Evolutionary conservation across 1,139 yeast genomes (phyloP).

Genomic region (Candida sanyaensis): DNA sequence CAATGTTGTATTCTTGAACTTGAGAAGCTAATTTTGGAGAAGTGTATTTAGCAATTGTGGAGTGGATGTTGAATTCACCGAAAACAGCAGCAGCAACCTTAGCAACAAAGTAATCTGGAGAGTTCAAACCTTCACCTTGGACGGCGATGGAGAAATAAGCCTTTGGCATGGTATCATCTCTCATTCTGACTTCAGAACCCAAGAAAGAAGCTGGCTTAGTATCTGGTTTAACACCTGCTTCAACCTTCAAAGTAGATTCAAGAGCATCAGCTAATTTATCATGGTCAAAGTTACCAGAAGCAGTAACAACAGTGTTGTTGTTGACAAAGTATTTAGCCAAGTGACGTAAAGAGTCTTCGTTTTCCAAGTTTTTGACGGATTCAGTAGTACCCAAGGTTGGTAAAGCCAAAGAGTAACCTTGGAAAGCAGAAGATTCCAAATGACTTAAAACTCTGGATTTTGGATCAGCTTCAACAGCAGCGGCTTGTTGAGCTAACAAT

Average conservation of each 20-base stretch:
- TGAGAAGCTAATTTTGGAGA: constrained; percentile 84
- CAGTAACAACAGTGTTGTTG: constrained; percentile 68
- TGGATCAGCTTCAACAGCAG: constrained; percentile 48
- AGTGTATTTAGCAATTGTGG: constrained; percentile 63
- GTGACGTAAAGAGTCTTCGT: constrained; percentile 59
- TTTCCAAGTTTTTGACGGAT: constrained; percentile 56
- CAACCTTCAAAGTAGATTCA: constrained; percentile 48
- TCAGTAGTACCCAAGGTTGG: constrained; percentile 76
- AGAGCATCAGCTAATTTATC: constrained; percentile 66
- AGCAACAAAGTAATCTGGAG: constrained; percentile 69
- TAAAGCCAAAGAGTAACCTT: constrained; percentile 75
- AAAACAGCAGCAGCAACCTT: constrained; percentile 73
- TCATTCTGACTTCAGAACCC: constrained; percentile 83
- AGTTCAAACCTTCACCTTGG: constrained; percentile 63
- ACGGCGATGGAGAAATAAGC: constrained; percentile 78
- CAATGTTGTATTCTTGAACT: constrained; percentile 70
- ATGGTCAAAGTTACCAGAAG: constrained; percentile 72
- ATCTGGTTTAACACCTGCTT: constrained; percentile 58
- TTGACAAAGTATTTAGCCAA: constrained; percentile 58
- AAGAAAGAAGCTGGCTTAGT: constrained; percentile 60
- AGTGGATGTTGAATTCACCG: constrained; percentile 57
- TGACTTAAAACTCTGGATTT: constrained; percentile 63
- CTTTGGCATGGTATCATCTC: constrained; percentile 83
- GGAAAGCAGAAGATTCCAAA: constrained; percentile 79
- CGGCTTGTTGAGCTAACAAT: constrained; percentile 40